These are phyloP conservation scores for Boletus edulis DNA, from an alignment of 768 basidiomycete species.

Conservation along the genomic window DNA sequence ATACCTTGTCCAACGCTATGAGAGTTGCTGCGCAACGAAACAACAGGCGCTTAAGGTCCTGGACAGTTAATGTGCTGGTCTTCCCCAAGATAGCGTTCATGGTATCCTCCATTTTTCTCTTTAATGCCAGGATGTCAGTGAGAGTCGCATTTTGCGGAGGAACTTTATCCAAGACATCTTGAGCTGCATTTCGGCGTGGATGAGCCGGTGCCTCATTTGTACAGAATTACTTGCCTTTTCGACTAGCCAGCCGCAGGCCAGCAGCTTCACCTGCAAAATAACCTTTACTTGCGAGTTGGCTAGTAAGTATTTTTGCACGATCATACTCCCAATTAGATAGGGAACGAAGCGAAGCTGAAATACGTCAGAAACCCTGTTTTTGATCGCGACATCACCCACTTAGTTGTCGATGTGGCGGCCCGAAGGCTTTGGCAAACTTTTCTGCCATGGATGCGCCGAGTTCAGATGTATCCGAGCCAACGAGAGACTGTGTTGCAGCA, in stretches of 20 bases:
- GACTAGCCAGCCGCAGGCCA: slow-evolving; percentile 69
- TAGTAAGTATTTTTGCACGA: slow-evolving; percentile 74
- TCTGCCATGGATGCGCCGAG: slow-evolving; percentile 90
- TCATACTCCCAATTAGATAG: slow-evolving; percentile 72
- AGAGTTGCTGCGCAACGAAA: slow-evolving; percentile 85
- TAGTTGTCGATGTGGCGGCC: slow-evolving; percentile 71
- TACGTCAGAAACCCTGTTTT: background rate
- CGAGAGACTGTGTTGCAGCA: slow-evolving; percentile 63
- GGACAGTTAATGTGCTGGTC: slow-evolving; percentile 69
- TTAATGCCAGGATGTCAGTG: slow-evolving; percentile 63
- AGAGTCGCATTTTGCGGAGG: slow-evolving; percentile 59
- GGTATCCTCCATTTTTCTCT: slow-evolving; percentile 62
- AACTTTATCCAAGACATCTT: slow-evolving; percentile 57
- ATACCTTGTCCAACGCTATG: slow-evolving; percentile 64
- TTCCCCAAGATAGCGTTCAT: slow-evolving; percentile 69
- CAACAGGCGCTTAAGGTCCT: slow-evolving; percentile 80
- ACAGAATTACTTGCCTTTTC: slow-evolving; percentile 47
- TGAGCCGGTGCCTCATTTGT: background rate
- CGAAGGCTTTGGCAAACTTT: slow-evolving; percentile 78
- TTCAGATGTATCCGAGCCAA: slow-evolving; percentile 76
- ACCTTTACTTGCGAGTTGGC: slow-evolving; percentile 87
- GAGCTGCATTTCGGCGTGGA: slow-evolving; percentile 36
- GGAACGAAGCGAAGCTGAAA: slow-evolving; percentile 50
- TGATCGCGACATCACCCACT: slow-evolving; percentile 44
- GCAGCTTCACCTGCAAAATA: slow-evolving; percentile 87